Conservation (phyloP, 2,329 filamentous ascomycete genomes). For the Fusarium newnesense region DNA sequence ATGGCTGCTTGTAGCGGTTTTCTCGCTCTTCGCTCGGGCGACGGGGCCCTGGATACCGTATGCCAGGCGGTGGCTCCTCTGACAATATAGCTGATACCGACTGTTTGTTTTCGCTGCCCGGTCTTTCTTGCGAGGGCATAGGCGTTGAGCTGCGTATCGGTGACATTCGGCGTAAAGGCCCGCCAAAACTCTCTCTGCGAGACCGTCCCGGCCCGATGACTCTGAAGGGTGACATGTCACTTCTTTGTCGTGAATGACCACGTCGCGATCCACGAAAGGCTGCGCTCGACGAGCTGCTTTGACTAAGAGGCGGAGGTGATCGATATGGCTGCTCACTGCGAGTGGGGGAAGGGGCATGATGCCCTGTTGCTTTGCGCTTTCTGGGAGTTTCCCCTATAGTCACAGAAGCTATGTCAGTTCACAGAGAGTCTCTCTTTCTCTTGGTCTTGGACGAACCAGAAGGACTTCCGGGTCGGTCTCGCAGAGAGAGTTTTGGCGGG, state of each 20-base stretch:
- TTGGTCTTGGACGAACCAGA: slow-evolving; percentile 75
- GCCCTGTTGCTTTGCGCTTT: slow-evolving; percentile 80
- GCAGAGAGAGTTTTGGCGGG: slow-evolving; percentile 43
- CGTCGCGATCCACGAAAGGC: slow-evolving; percentile 40
- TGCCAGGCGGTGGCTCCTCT: slow-evolving; percentile 32
- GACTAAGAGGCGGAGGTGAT: slow-evolving; percentile 48
- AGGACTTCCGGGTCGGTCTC: slow-evolving; percentile 74
- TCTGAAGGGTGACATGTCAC: slow-evolving; percentile 52
- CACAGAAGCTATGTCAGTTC: slow-evolving; percentile 51
- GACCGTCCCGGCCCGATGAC: slow-evolving; percentile 38
- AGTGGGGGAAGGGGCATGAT: slow-evolving; percentile 41
- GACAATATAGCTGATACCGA: slow-evolving; percentile 50
- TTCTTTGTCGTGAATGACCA: slow-evolving; percentile 51
- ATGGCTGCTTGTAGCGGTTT: slow-evolving; percentile 16
- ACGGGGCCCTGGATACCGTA: slow-evolving; percentile 23
- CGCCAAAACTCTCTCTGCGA: slow-evolving; percentile 43
- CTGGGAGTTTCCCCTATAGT: slow-evolving; percentile 79
- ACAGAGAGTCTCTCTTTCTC: slow-evolving; percentile 57
- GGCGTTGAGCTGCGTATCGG: slow-evolving; percentile 41
- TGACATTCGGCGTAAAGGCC: slow-evolving; percentile 39
- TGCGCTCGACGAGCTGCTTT: slow-evolving; percentile 42
- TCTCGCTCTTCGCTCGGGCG: slow-evolving; percentile 28
- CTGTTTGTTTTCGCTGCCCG: slow-evolving; percentile 46
- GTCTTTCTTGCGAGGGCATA: slow-evolving; percentile 37
- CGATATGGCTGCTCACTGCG: slow-evolving; percentile 46